Conservation (phyloP, 129 eudicot species). For the Dittrichia graveolens region DNA sequence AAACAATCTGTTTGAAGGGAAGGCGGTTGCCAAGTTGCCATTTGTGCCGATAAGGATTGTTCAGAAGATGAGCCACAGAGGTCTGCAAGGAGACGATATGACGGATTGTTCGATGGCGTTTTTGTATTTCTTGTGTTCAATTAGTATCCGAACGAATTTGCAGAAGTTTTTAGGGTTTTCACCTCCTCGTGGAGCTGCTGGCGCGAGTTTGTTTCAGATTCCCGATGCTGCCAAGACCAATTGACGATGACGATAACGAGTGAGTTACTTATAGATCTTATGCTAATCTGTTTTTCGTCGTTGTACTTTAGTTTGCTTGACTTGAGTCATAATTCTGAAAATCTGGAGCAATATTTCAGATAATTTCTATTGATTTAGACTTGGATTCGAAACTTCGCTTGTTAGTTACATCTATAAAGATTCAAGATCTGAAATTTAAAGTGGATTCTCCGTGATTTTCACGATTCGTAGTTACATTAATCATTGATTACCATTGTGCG, state of each 20-base stretch:
- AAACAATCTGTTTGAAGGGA: conserved; percentile 78
- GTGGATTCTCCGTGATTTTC: background rate
- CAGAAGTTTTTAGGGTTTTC: conserved; percentile 96
- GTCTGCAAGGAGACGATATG: conserved; percentile 73
- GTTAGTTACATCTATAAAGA: conserved; percentile 15
- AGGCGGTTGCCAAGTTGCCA: conserved; percentile 87
- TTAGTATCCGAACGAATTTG: conserved; percentile 86
- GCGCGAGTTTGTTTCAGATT: conserved; percentile 74
- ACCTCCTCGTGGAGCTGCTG: conserved; percentile 98
- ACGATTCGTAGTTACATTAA: conserved; percentile 5
- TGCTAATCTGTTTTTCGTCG: background rate
- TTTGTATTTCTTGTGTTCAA: conserved; percentile 83
- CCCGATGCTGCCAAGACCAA: conserved; percentile 74
- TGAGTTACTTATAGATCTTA: conserved; percentile 17
- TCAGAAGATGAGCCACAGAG: conserved; percentile 96
- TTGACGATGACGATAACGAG: conserved; percentile 39
- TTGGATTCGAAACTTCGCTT: conserved; percentile 16
- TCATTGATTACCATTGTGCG: background rate
- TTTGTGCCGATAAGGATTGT: conserved; percentile 74
- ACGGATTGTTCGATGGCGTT: conserved; percentile 99
- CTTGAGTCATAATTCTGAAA: conserved; percentile 14
- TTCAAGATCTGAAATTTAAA: conserved; percentile 15
- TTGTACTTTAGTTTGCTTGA: conserved; percentile 13
- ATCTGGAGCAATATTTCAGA: conserved; percentile 26
- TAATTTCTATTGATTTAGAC: conserved; percentile 23